These are phyloP conservation scores for Graphilbum sp. DNA, from an alignment of 2,329 filamentous ascomycete genomes.

Conservation along the genomic window DNA sequence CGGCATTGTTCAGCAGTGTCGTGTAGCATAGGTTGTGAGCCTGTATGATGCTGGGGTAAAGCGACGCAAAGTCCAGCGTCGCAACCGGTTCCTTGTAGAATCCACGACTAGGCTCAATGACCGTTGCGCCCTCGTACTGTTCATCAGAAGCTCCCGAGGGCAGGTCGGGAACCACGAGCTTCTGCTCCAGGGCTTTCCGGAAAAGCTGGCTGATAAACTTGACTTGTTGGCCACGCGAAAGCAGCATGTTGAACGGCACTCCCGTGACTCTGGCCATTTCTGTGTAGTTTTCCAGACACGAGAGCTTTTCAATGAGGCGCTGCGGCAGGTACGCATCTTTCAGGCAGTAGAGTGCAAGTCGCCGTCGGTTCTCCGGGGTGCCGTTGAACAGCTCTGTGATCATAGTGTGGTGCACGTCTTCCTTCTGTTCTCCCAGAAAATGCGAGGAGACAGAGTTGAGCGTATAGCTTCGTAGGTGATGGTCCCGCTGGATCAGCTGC, in stretches of 20 bases:
- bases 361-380: slow-evolving; percentile 77
- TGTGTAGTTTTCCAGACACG: slow-evolving; percentile 96
- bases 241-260: slow-evolving; percentile 88
- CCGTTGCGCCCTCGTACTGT: slow-evolving; percentile 93
- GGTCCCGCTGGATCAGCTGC: slow-evolving; percentile 87
- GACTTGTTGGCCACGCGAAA: slow-evolving; percentile 87
- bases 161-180: slow-evolving; percentile 84
- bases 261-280: slow-evolving; percentile 99
- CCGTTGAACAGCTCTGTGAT: slow-evolving; percentile 97
- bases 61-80: slow-evolving; percentile 94
- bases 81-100: slow-evolving; percentile 94
- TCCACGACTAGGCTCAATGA: slow-evolving; percentile 85
- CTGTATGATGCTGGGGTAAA: slow-evolving; percentile 98
- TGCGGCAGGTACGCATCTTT: slow-evolving; percentile 96
- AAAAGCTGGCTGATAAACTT: slow-evolving; percentile 97
- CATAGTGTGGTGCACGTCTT: slow-evolving; percentile 98
- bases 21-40: slow-evolving; percentile 98
- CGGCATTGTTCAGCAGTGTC: slow-evolving; percentile 66
- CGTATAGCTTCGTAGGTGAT: slow-evolving; percentile 91
- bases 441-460: slow-evolving; percentile 92
- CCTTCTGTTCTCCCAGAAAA: slow-evolving; percentile 92
- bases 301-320: slow-evolving; percentile 89
- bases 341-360: slow-evolving; percentile 86
- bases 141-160: slow-evolving; percentile 57
- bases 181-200: slow-evolving; percentile 83